Base-by-base conservation (phyloP, 306 rosid genomes). In the Hippophae gyantsensis region DNA sequence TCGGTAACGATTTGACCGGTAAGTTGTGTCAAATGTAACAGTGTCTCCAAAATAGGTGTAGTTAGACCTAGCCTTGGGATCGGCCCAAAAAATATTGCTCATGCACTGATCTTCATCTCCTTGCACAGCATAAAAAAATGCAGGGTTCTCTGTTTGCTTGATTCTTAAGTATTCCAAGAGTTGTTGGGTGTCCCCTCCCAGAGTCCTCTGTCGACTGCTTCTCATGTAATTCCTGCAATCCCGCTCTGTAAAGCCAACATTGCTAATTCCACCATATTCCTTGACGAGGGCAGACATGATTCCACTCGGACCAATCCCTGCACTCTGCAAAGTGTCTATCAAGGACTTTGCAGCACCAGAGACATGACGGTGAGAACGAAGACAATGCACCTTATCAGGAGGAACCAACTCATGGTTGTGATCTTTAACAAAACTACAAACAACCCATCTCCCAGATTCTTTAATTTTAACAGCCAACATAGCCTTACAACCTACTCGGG, bases 401-500 rank as follows among this genome's bases (percentile, higher is more conserved):
- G 66, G 73, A 62, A 73, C 79, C 56, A 74, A 46, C 57, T 74
- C 71, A 58, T 74, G 79, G 56, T 74, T 74, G 18, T 74, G 79
- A 7, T 68, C 71, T 65, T 57, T 74, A 14, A 74, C 55, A 48
- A 74, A 74, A 10, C 41, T 46, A 41, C 74, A 74, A 48, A 69
- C 74, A 63, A 69, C 47, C 79, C 79, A 74, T 64, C 68, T 53
- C 45, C 76, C 76, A 65, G 76, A 68, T 54, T 68, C 74, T 55
- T 74, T 80, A 51, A 81, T 66, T 63, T 81, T 81, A 48, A 81
- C 82, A 46, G 71, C 76, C 76, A 81, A 58, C 76, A 64, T 65
- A 57, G 86, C 82, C 78, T 63, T 74, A 58, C 74, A 74, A 32
- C 74, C 78, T 13, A 68, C 78, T 42, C 78, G 66, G 38, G 78